Conservation (phyloP, 768 basidiomycete genomes). For the Punctularia strigosozonata region DNA sequence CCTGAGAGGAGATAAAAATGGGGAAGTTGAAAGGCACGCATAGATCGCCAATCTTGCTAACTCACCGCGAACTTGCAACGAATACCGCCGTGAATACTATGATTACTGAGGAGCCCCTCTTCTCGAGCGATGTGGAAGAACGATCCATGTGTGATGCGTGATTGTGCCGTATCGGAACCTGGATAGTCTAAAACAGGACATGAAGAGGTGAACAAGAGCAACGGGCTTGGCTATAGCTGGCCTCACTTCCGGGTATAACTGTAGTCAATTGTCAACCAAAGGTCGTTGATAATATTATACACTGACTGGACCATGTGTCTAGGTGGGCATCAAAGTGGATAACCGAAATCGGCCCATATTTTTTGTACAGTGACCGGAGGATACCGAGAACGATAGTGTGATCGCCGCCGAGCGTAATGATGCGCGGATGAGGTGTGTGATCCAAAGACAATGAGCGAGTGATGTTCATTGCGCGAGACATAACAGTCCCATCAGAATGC, state of each 20-base stretch:
- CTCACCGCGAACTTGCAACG: conserved; percentile 58
- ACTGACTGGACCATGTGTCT: conserved; percentile 75
- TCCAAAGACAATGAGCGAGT: conserved; percentile 19
- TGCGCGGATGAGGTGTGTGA: too few species aligned
- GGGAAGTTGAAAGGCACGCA: neutral
- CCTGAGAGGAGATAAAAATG: conserved; percentile 24
- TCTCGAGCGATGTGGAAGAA: conserved; percentile 76
- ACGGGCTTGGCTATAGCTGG: too few species aligned
- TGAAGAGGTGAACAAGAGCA: too few species aligned
- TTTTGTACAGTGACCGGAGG: conserved; percentile 62
- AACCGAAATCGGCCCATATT: conserved; percentile 74
- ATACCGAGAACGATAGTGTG: conserved; percentile 86
- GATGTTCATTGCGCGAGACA: conserved; percentile 9
- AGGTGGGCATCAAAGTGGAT: conserved; percentile 77
- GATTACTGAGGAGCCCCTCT: conserved; percentile 65
- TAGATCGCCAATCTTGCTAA: conserved; percentile 10
- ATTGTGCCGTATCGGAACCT: conserved; percentile 42
- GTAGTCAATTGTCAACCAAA: too few species aligned
- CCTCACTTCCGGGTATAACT: too few species aligned
- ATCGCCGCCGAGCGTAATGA: conserved; percentile 56
- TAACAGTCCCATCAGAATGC: too few species aligned
- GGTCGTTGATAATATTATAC: too few species aligned
- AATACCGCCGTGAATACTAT: conserved; percentile 77
- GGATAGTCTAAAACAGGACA: too few species aligned
- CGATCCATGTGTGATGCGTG: conserved; percentile 71